Base-by-base conservation (phyloP, 768 basidiomycete genomes). In the Pleurotus salmoneostramineus region DNA sequence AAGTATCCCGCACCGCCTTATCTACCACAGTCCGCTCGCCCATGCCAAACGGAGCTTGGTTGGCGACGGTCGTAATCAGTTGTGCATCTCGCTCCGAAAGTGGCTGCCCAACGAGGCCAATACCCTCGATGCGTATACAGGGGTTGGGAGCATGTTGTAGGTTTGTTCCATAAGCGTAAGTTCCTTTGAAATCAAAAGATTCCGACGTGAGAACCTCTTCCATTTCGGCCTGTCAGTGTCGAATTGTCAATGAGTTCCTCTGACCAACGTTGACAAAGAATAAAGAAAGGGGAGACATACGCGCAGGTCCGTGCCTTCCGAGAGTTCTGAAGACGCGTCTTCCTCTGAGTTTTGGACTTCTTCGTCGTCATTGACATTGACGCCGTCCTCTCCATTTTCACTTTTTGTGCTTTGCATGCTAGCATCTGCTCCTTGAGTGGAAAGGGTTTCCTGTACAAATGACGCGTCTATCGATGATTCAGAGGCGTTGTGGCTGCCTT, bases 1-100 rank as follows among this genome's bases (percentile, higher is more conserved):
- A 83, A 4, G 78, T 80, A 68, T 82, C 74, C 11, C 79, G 66
- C 6, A 81, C 77, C 1, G 68, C 61, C 42, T 67, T 78, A 58
- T 81, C 73, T 1, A 80, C 69, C 6, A 79, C 60, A 0, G 77
- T 81, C 7, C 70, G 64, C 36, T 74, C 70, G 12, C 76, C 78
- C 54, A 74, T 72, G 1, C 79, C 80, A 62, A 75, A 82, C 0
- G 78, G 77, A 2, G 80, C 77, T 61, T 75, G 75, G 4, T 60
- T 58, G 5, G 76, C 67, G 12, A 61, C 56, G 0, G 65, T 60
- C 21, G 74, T 77, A 43, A 83, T 68, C 1, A 64, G 49, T 37
- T 69, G 65, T 1, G 78, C 80, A 33, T 77, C 77, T 2, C 72
- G 66, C 36, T 65, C 58, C 43, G 64, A 74, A 0, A 82, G 66